Base-by-base conservation (phyloP, 2,329 filamentous ascomycete genomes). In the Sporothrix sp. region DNA sequence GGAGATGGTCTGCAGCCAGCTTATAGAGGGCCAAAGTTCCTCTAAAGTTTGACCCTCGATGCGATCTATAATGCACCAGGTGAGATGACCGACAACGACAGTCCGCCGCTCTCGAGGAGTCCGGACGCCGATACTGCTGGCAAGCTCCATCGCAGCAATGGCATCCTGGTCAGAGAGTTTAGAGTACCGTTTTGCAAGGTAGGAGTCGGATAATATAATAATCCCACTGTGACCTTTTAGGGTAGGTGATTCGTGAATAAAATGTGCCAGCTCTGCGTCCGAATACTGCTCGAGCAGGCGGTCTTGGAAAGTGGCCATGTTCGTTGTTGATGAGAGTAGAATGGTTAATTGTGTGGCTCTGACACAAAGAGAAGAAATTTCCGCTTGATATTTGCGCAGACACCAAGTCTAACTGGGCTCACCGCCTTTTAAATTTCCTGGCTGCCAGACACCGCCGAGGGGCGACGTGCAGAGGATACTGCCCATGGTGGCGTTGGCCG, bases 51-150 rank as follows among this genome's bases (percentile, higher is more conserved):
- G 43, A 28, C 50, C 43, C 25, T 27, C 44, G 21, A 52, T 47
- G 28, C 36, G 43, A 43, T 52, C 50, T 28, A 43, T 48, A 21
- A 50, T 50, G 32, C 48, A 50, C 48, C 38, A 50, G 48, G 48
- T 37, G 32, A 43, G 8, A 36, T 23, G 38, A 23, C 38, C 48
- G 21, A 44, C 39, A 37, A 43, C 39, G 23, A 50, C 48, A 43
- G 38, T 50, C 25, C 48, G 48, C 39, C 48, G 38, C 38, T 20
- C 20, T 25, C 47, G 36, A 36, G 39, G 48, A 18, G 48, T 36
- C 39, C 48, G 48, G 38, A 50, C 38, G 38, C 48, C 48, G 32
- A 50, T 43, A 36, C 23, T 44, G 48, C 3, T 10, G 38, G 39
- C 48, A 43, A 50, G 48, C 38, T 50, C 48, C 38, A 50, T 44